phyloP scores from a whole-genome alignment of 2,329 filamentous ascomycete genomes.

The Mariannaea sp. region DNA sequence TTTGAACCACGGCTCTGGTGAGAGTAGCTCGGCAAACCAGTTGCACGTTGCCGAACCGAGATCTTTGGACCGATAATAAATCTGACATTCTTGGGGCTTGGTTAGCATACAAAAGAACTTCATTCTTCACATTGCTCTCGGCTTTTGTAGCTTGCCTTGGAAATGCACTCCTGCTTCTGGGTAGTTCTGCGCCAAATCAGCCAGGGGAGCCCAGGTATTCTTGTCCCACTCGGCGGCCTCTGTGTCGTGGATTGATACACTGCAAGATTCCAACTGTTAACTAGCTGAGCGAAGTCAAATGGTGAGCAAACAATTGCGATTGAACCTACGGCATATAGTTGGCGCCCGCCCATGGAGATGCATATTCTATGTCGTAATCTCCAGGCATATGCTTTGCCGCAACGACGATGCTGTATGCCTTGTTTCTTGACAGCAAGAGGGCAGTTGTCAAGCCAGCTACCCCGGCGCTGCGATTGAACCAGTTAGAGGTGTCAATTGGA shows the following conservation, averaged over 20 bases:
- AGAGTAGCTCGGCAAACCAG: conserved; percentile 6
- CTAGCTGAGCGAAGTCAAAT: not conserved
- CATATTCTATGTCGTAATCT: conserved; percentile 68
- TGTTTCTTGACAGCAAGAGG: conserved; percentile 3
- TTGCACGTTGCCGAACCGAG: conserved; percentile 1
- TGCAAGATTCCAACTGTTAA: conserved; percentile 60
- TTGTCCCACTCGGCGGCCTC: not conserved
- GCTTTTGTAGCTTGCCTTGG: conserved; percentile 9
- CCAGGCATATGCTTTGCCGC: conserved; percentile 9
- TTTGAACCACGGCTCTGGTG: conserved; percentile 10
- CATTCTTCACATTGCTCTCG: too few species aligned
- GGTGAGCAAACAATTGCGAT: not conserved
- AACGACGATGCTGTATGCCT: not conserved
- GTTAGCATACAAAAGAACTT: not conserved
- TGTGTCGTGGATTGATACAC: conserved; percentile 57
- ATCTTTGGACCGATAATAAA: conserved; percentile 8
- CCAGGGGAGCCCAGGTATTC: conserved; percentile 4
- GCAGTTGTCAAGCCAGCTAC: conserved; percentile 7
- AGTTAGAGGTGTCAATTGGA: not conserved
- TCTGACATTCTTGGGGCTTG: not conserved
- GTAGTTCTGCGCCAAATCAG: conserved; percentile 2
- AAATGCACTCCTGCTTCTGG: conserved; percentile 19
- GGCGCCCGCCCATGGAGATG: conserved; percentile 85
- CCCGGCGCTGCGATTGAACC: not conserved
- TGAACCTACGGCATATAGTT: conserved; percentile 70